A percentile compares a stretch with the other conserved stretches of the same genome.
phyloP scores from a whole-genome alignment of 495 filamentous ascomycete genomes.

The Neurospora terricola region DNA sequence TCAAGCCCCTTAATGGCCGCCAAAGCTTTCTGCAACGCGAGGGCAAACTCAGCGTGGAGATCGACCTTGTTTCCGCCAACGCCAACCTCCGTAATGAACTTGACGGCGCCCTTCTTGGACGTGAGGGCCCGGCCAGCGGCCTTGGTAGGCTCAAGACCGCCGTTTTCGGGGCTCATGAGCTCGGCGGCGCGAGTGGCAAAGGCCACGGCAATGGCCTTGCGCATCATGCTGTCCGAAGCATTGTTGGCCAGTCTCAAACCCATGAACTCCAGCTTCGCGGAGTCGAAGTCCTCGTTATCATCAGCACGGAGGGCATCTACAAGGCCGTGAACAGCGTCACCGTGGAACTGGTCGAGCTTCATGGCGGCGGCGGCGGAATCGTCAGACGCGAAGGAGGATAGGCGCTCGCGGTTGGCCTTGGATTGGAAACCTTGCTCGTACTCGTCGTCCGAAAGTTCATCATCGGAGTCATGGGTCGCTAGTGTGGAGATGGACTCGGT shows the following conservation, averaged over 20 bases:
- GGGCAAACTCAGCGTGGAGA: conserved; percentile 71
- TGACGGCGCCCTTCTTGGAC: conserved; percentile 33
- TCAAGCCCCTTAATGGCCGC: conserved; percentile 44
- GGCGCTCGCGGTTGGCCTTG: conserved; percentile 28
- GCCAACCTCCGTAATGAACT: conserved; percentile 44
- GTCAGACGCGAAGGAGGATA: conserved; percentile 42
- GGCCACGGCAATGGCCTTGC: conserved; percentile 72
- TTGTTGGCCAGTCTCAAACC: conserved; percentile 80
- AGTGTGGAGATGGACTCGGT: conserved; percentile 65
- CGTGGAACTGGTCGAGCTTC: conserved; percentile 61
- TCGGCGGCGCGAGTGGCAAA: conserved; percentile 75
- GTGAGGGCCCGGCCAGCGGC: conserved; percentile 53
- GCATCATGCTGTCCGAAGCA: conserved; percentile 78
- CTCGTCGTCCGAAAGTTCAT: conserved; percentile 29
- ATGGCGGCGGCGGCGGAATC: conserved; percentile 28
- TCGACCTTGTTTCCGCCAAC: conserved; percentile 36
- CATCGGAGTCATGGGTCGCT: conserved; percentile 22
- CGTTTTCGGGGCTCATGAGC: conserved; percentile 49
- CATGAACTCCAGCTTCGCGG: conserved; percentile 82
- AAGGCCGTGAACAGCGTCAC: conserved; percentile 75
- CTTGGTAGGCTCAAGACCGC: conserved; percentile 44
- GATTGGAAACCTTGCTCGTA: conserved; percentile 8
- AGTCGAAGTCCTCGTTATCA: conserved; percentile 62
- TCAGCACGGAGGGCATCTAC: conserved; percentile 59
- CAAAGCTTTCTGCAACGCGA: conserved; percentile 73